Conservation (phyloP, 768 basidiomycete species). For the Gyrodon lividus region DNA sequence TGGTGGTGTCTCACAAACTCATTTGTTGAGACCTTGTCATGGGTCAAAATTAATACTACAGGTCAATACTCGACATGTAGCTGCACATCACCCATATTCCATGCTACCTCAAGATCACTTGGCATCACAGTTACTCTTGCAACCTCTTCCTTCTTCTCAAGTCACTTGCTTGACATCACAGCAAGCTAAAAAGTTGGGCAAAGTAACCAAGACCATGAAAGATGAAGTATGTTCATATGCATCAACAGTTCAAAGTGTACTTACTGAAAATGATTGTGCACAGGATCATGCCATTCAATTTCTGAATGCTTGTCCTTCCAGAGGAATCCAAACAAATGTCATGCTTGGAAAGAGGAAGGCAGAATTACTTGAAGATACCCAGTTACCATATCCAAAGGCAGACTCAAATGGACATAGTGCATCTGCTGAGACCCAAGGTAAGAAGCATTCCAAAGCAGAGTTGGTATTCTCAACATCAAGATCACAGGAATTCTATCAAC, state of each 20-base stretch:
- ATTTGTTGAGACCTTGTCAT: neutral
- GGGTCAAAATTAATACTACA: constrained; percentile 12
- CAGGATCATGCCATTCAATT: neutral
- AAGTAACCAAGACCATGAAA: neutral
- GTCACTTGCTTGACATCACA: neutral
- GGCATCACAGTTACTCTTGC: neutral
- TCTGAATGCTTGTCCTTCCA: neutral
- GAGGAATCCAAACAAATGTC: neutral
- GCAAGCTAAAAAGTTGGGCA: neutral
- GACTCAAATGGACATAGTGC: neutral
- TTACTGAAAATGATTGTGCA: neutral
- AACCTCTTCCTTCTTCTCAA: neutral
- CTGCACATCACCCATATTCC: neutral
- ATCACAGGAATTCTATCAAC: too few relatives aligned
- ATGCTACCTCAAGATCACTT: neutral
- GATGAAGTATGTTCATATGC: neutral
- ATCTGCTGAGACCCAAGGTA: neutral
- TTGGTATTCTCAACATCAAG: too few relatives aligned
- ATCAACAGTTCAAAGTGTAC: neutral
- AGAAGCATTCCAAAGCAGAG: too few relatives aligned
- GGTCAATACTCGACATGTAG: constrained; percentile 21
- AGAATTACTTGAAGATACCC: neutral
- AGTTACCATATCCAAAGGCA: neutral
- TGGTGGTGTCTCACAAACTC: neutral
- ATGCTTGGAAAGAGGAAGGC: neutral